phyloP scores from a whole-genome alignment of 345 rosid genomes.

The Punica granatum region DNA sequence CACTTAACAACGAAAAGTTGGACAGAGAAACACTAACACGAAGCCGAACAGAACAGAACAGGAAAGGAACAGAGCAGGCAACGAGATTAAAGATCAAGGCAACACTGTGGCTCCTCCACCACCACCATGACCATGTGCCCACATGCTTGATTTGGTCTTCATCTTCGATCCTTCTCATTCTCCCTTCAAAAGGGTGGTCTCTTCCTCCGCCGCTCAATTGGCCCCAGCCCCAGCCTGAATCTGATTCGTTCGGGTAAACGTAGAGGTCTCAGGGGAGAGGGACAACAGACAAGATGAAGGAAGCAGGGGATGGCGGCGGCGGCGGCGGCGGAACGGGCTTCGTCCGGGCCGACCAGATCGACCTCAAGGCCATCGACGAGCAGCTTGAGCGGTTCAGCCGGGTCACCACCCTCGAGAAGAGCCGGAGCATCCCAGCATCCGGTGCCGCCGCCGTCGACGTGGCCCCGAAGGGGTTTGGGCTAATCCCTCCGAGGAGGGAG shows the following conservation, averaged over 20 bases:
- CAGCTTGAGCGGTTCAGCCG: slow-evolving; percentile 79
- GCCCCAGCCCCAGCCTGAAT: neutral
- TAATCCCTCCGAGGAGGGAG: slow-evolving; percentile 22
- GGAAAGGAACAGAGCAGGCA: no score
- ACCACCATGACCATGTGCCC: slow-evolving; percentile 12
- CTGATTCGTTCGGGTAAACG: neutral
- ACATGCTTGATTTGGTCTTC: neutral
- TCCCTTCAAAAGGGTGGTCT: neutral
- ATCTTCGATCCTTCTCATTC: neutral
- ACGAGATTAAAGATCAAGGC: no score
- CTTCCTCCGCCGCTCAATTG: neutral
- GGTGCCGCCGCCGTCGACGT: slow-evolving; percentile 1
- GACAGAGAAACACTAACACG: no score
- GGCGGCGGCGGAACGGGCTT: slow-evolving; percentile 77
- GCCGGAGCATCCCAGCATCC: slow-evolving; percentile 23
- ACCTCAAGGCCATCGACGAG: slow-evolving; percentile 90
- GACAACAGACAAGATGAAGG: no score
- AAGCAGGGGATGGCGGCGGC: slow-evolving; percentile 46
- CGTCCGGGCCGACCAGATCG: slow-evolving; percentile 97
- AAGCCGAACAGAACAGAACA: no score
- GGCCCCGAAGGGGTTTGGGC: slow-evolving; percentile 8
- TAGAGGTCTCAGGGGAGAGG: neutral
- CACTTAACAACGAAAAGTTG: neutral
- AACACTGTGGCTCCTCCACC: no score
- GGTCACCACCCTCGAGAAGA: slow-evolving; percentile 61